These are phyloP conservation scores for Chrysanthemum seticuspe DNA, from an alignment of 129 eudicot species.

Conservation along the genomic window DNA sequence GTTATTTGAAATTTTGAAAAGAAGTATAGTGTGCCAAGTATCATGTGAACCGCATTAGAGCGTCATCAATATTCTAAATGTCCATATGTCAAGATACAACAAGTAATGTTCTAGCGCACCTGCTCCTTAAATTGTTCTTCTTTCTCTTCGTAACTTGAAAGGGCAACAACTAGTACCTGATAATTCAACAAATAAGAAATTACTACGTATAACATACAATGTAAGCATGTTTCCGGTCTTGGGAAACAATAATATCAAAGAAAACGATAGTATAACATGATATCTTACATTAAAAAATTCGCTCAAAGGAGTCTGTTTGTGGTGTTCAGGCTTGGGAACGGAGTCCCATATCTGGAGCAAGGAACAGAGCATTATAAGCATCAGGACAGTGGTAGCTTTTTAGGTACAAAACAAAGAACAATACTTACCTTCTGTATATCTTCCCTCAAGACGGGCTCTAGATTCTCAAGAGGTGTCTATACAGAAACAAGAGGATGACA, in stretches of 20 bases:
- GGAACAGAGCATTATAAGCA: conserved; percentile 11
- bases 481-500: conserved; percentile 31
- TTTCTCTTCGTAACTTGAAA: conserved; percentile 93
- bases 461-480: conserved; percentile 89
- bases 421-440: conserved; percentile 80
- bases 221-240: neutral
- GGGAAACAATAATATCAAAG: conserved; percentile 10
- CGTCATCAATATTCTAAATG: neutral
- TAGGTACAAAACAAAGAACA: neutral
- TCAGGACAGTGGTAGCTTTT: neutral
- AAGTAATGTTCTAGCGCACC: conserved; percentile 40
- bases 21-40: no score
- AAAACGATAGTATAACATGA: conserved; percentile 2
- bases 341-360: conserved; percentile 86
- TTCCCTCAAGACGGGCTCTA: conserved; percentile 92
- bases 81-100: neutral
- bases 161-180: conserved; percentile 94
- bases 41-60: neutral
- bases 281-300: conserved; percentile 94
- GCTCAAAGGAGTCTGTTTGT: conserved; percentile 91
- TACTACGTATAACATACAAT: neutral
- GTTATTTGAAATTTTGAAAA: no score
- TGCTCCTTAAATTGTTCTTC: conserved; percentile 97
- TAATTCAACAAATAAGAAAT: conserved; percentile 24
- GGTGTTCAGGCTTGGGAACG: conserved; percentile 96